Evolutionary conservation across 2,329 filamentous ascomycete genomes (phyloP).

Genomic region (Colletotrichum australisinense): DNA sequence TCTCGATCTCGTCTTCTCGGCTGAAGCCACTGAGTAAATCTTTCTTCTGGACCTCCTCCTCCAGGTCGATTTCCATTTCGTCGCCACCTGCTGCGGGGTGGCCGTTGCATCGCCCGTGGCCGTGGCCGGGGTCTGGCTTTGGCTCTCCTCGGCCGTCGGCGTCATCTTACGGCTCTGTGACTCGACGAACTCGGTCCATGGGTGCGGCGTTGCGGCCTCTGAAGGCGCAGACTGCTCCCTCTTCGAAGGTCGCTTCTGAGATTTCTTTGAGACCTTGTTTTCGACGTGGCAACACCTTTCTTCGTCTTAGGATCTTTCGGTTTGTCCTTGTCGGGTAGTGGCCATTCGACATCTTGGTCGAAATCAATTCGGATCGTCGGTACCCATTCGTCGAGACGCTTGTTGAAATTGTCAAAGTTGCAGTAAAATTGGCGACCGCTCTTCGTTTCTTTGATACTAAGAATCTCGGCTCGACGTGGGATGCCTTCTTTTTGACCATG

Average conservation of each 20-base stretch:
- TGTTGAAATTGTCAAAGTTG: constrained; percentile 99
- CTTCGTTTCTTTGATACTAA: constrained; percentile 93
- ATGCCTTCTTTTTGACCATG: constrained; percentile 80
- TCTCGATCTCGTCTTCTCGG: constrained; percentile 94
- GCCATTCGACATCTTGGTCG: constrained; percentile 94
- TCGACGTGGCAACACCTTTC: constrained; percentile 68
- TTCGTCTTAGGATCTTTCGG: constrained; percentile 83
- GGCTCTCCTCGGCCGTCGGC: constrained; percentile 54
- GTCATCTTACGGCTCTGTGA: constrained; percentile 59
- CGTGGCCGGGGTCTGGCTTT: constrained; percentile 56
- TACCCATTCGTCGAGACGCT: constrained; percentile 88
- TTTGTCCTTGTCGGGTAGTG: constrained; percentile 86
- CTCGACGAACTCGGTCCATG: constrained; percentile 65
- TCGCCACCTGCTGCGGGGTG: constrained; percentile 57
- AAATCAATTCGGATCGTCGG: constrained; percentile 86
- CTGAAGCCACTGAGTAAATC: constrained; percentile 68
- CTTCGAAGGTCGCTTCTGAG: constrained; percentile 65
- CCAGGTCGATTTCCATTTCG: constrained; percentile 68
- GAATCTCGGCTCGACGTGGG: constrained; percentile 90
- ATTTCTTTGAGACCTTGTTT: constrained; percentile 68
- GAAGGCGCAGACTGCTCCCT: constrained; percentile 66
- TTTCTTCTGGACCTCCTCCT: constrained; percentile 55
- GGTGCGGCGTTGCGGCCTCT: constrained; percentile 65
- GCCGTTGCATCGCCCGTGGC: constrained; percentile 55
- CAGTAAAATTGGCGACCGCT: constrained; percentile 93